These are phyloP conservation scores for Microdochium nivale DNA, from an alignment of 2,329 filamentous ascomycete genomes.

Conservation along the genomic window DNA sequence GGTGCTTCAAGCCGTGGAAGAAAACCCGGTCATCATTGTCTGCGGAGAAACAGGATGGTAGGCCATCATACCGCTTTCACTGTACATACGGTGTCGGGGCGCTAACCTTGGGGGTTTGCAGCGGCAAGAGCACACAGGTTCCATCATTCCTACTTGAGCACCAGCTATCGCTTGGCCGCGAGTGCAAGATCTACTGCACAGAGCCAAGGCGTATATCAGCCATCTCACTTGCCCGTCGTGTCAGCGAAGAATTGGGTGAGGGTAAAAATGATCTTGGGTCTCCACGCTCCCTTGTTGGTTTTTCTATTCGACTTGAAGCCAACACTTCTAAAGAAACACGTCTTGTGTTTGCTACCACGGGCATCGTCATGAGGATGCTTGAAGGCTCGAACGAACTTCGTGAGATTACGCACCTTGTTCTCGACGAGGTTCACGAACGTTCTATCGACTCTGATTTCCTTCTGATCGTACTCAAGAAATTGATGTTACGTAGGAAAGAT, in stretches of 20 bases:
- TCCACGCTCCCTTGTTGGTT: slow-evolving; percentile 76
- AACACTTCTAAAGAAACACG: slow-evolving; percentile 75
- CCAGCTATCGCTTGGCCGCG: slow-evolving; percentile 68
- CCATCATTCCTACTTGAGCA: slow-evolving; percentile 89
- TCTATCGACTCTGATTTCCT: slow-evolving; percentile 96
- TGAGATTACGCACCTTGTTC: slow-evolving; percentile 85
- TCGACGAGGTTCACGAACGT: slow-evolving; percentile 97
- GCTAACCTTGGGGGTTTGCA: slow-evolving; percentile 8
- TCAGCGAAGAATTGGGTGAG: slow-evolving; percentile 92
- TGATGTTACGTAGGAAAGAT: slow-evolving; percentile 68
- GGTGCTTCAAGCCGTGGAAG: slow-evolving; percentile 68
- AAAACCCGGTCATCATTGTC: slow-evolving; percentile 80
- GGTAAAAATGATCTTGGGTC: slow-evolving; percentile 75
- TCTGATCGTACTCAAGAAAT: slow-evolving; percentile 79
- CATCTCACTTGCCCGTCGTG: slow-evolving; percentile 83
- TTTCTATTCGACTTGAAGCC: slow-evolving; percentile 87
- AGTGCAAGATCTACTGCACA: slow-evolving; percentile 91
- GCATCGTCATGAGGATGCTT: slow-evolving; percentile 97
- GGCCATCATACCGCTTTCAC: slow-evolving; percentile 5
- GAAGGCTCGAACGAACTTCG: slow-evolving; percentile 79
- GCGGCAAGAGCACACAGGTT: slow-evolving; percentile 96
- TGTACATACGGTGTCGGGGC: no score
- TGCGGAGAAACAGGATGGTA: slow-evolving; percentile 92
- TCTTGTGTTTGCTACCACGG: slow-evolving; percentile 79
- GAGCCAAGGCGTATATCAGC: slow-evolving; percentile 94